Conservation (phyloP, 164 flowering plant genomes). For the Amborella trichopoda region DNA sequence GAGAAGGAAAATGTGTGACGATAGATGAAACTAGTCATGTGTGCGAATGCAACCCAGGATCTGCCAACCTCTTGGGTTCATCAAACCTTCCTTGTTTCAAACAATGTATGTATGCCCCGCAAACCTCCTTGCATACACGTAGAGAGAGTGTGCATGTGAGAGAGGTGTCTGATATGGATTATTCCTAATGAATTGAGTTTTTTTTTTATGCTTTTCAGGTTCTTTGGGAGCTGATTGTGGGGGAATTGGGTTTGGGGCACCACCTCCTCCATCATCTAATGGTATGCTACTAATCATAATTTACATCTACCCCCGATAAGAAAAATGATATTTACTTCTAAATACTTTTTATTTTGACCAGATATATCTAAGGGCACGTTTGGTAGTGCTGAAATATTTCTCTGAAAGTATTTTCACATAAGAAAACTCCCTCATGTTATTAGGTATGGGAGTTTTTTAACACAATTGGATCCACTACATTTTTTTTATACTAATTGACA, state of each 20-base stretch:
- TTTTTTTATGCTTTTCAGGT: not conserved
- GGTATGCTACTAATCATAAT: no score
- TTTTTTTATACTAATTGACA: no score
- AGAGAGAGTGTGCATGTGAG: not conserved
- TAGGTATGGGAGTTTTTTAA: no score
- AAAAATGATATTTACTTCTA: no score
- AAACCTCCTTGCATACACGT: not conserved
- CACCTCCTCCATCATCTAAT: not conserved
- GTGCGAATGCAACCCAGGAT: constrained; percentile 31
- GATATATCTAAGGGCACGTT: no score
- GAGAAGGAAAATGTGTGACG: constrained; percentile 24
- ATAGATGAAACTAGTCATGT: constrained; percentile 11
- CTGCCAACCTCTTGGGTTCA: constrained; percentile 13
- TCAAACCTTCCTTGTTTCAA: constrained; percentile 17
- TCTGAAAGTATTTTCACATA: no score
- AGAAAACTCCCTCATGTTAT: no score
- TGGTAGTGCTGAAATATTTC: no score
- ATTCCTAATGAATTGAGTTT: not conserved
- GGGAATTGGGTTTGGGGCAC: not conserved
- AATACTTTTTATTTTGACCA: no score
- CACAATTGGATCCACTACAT: no score
- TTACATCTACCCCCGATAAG: no score
- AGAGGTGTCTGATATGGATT: not conserved
- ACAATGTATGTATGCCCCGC: constrained; percentile 19
- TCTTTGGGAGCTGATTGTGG: not conserved